phyloP scores from a whole-genome alignment of 2,329 filamentous ascomycete genomes.

The Bipolaris cookei region DNA sequence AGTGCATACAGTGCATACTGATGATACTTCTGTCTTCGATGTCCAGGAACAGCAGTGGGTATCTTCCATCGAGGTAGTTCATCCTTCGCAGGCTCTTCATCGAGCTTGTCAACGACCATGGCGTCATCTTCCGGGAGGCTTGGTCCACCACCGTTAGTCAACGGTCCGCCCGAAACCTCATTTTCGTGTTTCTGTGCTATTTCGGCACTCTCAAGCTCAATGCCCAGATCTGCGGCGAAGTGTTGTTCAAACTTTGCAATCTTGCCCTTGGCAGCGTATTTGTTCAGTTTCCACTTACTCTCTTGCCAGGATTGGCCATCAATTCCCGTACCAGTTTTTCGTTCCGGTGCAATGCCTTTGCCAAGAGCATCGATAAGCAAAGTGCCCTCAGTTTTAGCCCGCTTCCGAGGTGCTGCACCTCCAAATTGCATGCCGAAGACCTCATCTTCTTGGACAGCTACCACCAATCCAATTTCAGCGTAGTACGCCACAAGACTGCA shows the following conservation, averaged over 20 bases:
- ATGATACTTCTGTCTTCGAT: constrained; percentile 65
- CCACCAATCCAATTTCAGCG: constrained; percentile 68
- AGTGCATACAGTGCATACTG: constrained; percentile 66
- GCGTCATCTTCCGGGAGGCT: constrained; percentile 27
- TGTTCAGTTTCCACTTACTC: constrained; percentile 45
- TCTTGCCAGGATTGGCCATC: constrained; percentile 39
- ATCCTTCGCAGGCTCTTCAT: constrained; percentile 25
- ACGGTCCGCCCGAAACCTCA: constrained; percentile 26
- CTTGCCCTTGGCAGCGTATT: constrained; percentile 44
- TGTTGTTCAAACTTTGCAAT: constrained; percentile 51
- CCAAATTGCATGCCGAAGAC: constrained; percentile 69
- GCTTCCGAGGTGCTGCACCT: constrained; percentile 43
- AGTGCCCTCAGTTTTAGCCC: constrained; percentile 53
- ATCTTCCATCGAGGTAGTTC: constrained; percentile 57
- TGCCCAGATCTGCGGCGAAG: constrained; percentile 48
- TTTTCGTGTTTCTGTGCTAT: constrained; percentile 26
- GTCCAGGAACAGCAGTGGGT: constrained; percentile 36
- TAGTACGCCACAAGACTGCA: constrained; percentile 58
- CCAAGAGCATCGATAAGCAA: constrained; percentile 77
- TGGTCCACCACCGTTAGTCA: constrained; percentile 32
- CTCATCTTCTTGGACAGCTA: constrained; percentile 68
- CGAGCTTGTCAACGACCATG: constrained; percentile 24
- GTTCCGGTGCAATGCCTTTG: constrained; percentile 58
- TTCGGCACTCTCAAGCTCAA: constrained; percentile 37
- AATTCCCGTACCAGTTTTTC: constrained; percentile 4